Percentiles rank a stretch among this genome's conserved stretches.
These are phyloP conservation scores for Passiflora organensis DNA, from an alignment of 345 rosid species.

Conservation along the genomic window DNA sequence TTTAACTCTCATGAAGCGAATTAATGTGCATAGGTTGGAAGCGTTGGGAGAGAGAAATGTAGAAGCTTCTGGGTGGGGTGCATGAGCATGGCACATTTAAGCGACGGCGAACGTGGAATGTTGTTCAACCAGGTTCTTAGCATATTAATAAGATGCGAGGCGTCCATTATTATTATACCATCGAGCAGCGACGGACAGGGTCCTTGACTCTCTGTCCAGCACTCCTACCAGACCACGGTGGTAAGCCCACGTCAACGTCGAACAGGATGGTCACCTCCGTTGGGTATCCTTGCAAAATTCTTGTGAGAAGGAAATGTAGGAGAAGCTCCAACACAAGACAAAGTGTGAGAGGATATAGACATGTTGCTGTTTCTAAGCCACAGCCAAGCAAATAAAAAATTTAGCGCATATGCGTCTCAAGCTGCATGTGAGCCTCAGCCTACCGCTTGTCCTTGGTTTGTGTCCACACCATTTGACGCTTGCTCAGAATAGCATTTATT, in stretches of 20 bases:
- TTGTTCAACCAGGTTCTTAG: too few relatives aligned
- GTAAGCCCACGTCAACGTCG: slow-evolving; percentile 9
- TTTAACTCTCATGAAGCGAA: too few relatives aligned
- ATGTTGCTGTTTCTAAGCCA: too few relatives aligned
- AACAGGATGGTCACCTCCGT: slow-evolving; percentile 9
- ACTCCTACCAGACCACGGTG: neutral
- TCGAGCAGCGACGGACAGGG: neutral
- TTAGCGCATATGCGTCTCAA: neutral
- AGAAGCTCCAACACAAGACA: slow-evolving; percentile 13
- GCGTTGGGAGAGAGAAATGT: too few relatives aligned
- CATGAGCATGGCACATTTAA: too few relatives aligned
- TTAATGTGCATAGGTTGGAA: too few relatives aligned
- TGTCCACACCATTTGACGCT: slow-evolving; percentile 2
- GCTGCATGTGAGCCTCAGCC: slow-evolving; percentile 24
- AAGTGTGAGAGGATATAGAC: neutral
- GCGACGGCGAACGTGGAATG: too few relatives aligned
- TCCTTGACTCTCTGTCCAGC: neutral
- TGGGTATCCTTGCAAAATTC: neutral
- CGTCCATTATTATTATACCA: too few relatives aligned
- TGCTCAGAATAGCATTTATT: neutral
- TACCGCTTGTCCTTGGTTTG: neutral
- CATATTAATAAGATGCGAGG: too few relatives aligned
- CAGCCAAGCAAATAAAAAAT: too few relatives aligned
- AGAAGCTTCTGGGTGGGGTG: too few relatives aligned
- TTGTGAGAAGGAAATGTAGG: slow-evolving; percentile 18